These are phyloP conservation scores for Daphne laureola DNA, from an alignment of 441 rosid genomes.

Conservation along the genomic window DNA sequence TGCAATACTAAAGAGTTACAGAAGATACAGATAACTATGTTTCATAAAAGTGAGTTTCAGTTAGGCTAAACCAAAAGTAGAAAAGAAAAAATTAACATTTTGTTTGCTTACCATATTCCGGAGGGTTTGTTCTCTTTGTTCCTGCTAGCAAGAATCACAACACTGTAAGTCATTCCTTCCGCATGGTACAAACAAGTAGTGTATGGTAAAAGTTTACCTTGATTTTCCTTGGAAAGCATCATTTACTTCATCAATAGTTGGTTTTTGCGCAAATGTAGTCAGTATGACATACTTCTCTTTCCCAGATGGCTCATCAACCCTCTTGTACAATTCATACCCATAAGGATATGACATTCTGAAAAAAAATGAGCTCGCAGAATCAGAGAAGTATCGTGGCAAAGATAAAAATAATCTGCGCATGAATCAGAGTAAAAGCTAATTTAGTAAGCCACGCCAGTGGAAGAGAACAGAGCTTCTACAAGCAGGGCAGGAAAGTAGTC, in stretches of 20 bases:
- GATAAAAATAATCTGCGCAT: too few species aligned
- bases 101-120: conserved; percentile 64
- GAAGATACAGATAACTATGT: background rate
- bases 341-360: conserved; percentile 70
- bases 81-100: conserved; percentile 4
- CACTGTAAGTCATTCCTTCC: background rate
- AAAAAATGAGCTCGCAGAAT: background rate
- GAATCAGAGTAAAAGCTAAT: too few species aligned
- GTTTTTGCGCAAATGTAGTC: conserved; percentile 51
- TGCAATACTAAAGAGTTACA: background rate
- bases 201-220: conserved; percentile 23
- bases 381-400: too few species aligned
- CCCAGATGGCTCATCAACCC: conserved; percentile 50
- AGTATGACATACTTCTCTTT: conserved; percentile 61
- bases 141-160: conserved; percentile 27
- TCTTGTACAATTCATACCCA: conserved; percentile 64
- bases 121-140: conserved; percentile 53
- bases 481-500: too few species aligned
- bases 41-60: too few species aligned
- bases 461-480: too few species aligned
- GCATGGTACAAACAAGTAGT: background rate
- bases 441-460: too few species aligned
- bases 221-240: conserved; percentile 70
- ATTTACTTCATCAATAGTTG: conserved; percentile 61
- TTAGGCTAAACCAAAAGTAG: background rate